Evolutionary conservation across 768 basidiomycete species (phyloP).

Genomic region (Leccinum olivaceopallidum): DNA sequence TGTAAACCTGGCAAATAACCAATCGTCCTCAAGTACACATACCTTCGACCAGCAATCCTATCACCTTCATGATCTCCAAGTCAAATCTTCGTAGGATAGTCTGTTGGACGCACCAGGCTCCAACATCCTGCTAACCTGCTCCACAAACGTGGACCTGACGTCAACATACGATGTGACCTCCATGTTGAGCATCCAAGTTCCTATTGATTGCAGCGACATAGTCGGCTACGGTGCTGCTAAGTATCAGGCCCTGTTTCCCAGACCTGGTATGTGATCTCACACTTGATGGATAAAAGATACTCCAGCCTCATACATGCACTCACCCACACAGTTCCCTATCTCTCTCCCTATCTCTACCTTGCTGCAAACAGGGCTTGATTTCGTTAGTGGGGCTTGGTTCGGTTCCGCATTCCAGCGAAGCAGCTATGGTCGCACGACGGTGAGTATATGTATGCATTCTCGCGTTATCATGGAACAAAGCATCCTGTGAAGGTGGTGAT

Average conservation of each 20-base stretch:
- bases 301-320: neutral
- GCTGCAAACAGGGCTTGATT: neutral
- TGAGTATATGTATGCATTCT: neutral
- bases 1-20: neutral
- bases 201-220: neutral
- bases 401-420: neutral
- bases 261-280: neutral
- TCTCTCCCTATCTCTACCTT: too few relatives aligned
- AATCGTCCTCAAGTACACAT: too few relatives aligned
- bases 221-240: neutral
- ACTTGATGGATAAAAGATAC: neutral
- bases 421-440: neutral
- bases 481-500: neutral
- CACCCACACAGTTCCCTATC: neutral
- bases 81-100: neutral
- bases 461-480: neutral
- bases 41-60: too few relatives aligned
- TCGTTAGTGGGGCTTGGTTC: neutral
- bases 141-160: neutral
- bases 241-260: neutral
- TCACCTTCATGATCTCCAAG: neutral
- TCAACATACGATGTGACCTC: neutral
- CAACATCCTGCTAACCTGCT: neutral
- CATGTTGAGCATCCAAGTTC: neutral
- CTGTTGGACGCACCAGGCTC: neutral